Evolutionary conservation across 805 yeast species (phyloP), one percentile per base, ranked within the genome.

Genomic region (Starmerella tilneyi): DNA sequence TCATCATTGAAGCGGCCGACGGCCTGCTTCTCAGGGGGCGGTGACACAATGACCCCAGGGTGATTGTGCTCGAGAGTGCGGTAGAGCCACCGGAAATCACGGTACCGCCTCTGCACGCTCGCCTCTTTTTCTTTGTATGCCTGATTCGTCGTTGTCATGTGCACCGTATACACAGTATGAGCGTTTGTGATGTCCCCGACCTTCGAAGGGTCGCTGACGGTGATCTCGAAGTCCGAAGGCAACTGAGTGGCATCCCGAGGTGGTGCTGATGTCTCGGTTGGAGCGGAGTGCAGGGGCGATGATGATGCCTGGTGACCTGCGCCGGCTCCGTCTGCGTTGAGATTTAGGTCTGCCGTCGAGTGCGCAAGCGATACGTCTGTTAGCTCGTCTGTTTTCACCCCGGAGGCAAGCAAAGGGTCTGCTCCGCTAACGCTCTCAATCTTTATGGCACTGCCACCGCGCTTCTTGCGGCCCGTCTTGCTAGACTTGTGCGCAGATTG

Each of bases 1-100:
- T 80, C 86, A 54, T 84, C 84, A 56, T 85, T 85, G 63, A 92
- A 86, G 50, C 96, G 73, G 4, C 97, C 96, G 45, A 88, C 80
- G 7, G 82, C 81, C 51, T 94, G 95, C 62, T 92, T 94, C 48
- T 84, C 94, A 0, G 96, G 88, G 4, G 97, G 96, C 1, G 97
- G 95, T 1, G 98, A 97, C 20, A 92, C 78, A 29, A 92, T 79
- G 47, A 73, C 71, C 0, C 98, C 98, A 28, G 95, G 94, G 59
- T 92, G 86, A 55, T 81, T 84, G 56, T 76, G 74, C 57, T 82
- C 83, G 21, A 92, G 67, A 55, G 88, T 95, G 53, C 84, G 84
- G 62, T 86, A 89, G 11, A 92, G 69, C 97, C 97, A 89, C 49
- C 95, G 68, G 63, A 92, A 89, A 62, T 92, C 98, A 43, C 79